Evolutionary conservation across 495 filamentous ascomycete genomes (phyloP).

Genomic region (Aspergillus diversus): DNA sequence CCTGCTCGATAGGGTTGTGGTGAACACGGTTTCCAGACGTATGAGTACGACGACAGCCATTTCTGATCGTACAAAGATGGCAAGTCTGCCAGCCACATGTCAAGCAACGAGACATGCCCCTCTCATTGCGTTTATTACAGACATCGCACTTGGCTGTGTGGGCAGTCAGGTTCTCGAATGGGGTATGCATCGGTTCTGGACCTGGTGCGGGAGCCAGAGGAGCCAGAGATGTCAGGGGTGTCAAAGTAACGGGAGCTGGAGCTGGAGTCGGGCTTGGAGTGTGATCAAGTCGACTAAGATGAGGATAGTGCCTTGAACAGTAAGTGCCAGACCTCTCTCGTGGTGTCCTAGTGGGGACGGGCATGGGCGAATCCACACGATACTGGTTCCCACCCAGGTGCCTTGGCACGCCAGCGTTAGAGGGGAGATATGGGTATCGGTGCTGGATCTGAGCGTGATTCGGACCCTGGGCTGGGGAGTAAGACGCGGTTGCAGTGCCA

Average conservation of each 20-base stretch:
- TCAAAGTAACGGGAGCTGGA: too few relatives aligned
- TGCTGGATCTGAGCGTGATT: too few relatives aligned
- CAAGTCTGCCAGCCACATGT: conserved; percentile 52
- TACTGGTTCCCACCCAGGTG: neutral
- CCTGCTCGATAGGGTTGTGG: conserved; percentile 4
- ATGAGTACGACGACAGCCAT: conserved; percentile 33
- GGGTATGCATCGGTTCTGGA: neutral
- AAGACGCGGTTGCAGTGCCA: too few relatives aligned
- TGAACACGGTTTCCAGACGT: conserved; percentile 17
- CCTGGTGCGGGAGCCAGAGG: neutral
- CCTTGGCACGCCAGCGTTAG: too few relatives aligned
- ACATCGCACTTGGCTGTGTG: conserved; percentile 57
- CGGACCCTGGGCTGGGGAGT: too few relatives aligned
- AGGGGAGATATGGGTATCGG: too few relatives aligned
- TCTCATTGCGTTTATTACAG: conserved; percentile 48
- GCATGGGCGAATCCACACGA: neutral
- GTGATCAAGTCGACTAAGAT: too few relatives aligned
- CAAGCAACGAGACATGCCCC: conserved; percentile 48
- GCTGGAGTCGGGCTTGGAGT: too few relatives aligned
- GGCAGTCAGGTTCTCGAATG: conserved; percentile 39
- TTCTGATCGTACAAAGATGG: conserved; percentile 34
- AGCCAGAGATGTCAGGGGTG: neutral
- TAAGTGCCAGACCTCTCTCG: too few relatives aligned
- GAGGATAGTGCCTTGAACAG: too few relatives aligned
- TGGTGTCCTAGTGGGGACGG: neutral